Evolutionary conservation across 2,329 filamentous ascomycete genomes (phyloP), one percentile per base, ranked within the genome.

Genomic region (Pestalotiopsis sp.): DNA sequence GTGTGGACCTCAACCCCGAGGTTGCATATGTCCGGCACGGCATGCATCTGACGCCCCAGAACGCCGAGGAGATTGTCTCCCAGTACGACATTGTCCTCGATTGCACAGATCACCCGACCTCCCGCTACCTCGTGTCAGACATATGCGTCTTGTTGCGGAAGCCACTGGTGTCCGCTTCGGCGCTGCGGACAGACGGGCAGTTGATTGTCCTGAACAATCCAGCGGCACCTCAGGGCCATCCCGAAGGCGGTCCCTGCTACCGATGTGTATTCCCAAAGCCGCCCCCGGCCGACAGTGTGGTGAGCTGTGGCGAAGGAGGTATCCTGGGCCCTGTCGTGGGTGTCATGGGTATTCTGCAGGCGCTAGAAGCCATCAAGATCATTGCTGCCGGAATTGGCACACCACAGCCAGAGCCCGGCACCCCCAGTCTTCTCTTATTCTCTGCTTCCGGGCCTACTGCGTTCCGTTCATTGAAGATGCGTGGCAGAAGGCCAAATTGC

Each of bases 251-350:
- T 0, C 95, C 95, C 0, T 99, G 96, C 80, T 99, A 99, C 80
- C 88, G 96, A 57, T 99, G 96, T 77, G 88, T 98, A 13, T 99
- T 97, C 74, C 95, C 94, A 0, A 91, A 87, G 49, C 95, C 96
- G 0, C 95, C 96, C 0, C 94, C 95, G 0, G 89, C 93, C 0
- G 92, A 93, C 57, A 94, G 89, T 68, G 91, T 98, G 0, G 86
- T 94, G 1, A 94, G 91, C 69, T 99, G 96, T 76, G 94, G 95
- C 56, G 96, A 99, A 78, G 95, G 95, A 11, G 96, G 96, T 0
- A 94, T 99, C 9, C 76, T 99, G 1, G 96, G 96, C 0, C 95
- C 96, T 0, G 94, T 98, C 0, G 96, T 99, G 0, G 96, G 96
- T 0, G 87, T 90, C 0, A 98, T 99, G 94, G 96, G 96, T 7